These are phyloP conservation scores for Lagenaria siceraria DNA, from an alignment of 306 rosid species.

Conservation along the genomic window DNA sequence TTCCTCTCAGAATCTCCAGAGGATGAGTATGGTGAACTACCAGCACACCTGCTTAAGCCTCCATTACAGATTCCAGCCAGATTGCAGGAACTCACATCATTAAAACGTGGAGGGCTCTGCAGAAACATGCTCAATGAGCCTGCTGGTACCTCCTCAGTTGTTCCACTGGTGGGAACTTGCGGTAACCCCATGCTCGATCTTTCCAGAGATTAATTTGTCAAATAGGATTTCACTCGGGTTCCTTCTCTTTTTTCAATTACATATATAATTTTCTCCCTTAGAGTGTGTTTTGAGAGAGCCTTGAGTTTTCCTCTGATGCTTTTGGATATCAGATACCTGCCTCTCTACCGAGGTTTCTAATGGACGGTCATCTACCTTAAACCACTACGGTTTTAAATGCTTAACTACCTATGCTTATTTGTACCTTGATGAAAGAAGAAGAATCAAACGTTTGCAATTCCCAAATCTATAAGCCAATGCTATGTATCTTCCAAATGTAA, in stretches of 20 bases:
- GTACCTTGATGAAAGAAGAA: slow-evolving; percentile 1
- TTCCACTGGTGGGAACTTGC: slow-evolving; percentile 45
- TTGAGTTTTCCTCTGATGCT: slow-evolving; percentile 13
- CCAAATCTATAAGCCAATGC: slow-evolving; percentile 22
- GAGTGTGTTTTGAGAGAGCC: not conserved
- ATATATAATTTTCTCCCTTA: not conserved
- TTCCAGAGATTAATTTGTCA: not conserved
- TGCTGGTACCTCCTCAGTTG: slow-evolving; percentile 36
- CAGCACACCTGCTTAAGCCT: slow-evolving; percentile 20
- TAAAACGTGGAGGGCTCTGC: slow-evolving; percentile 39
- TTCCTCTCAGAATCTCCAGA: slow-evolving; percentile 40
- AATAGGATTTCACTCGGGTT: slow-evolving; percentile 9
- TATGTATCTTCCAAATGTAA: slow-evolving; percentile 47
- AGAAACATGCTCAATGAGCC: slow-evolving; percentile 32
- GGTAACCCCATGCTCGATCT: slow-evolving; percentile 71
- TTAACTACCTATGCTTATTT: not conserved
- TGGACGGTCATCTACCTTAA: not conserved
- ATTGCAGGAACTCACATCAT: slow-evolving; percentile 43
- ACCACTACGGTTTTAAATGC: not conserved
- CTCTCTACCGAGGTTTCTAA: slow-evolving; percentile 13
- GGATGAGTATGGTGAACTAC: slow-evolving; percentile 36
- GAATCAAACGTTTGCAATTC: not conserved
- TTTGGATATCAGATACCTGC: not conserved
- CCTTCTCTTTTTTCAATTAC: not conserved
- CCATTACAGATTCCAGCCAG: slow-evolving; percentile 30